Conservation (phyloP, 352 stramenopile genomes). For the Globisporangium heterothallicum region DNA sequence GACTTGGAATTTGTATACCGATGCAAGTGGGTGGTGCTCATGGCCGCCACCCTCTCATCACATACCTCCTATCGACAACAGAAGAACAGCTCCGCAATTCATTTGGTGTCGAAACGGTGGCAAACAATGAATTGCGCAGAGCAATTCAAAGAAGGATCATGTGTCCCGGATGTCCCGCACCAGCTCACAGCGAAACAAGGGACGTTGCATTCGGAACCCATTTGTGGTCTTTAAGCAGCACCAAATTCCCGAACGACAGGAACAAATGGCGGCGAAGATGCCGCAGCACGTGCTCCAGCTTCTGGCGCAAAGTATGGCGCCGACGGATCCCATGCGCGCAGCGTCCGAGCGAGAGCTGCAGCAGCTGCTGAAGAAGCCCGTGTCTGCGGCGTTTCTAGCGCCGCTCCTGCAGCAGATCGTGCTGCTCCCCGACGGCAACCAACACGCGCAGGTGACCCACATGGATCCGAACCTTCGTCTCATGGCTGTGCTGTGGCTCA, state of each 20-base stretch:
- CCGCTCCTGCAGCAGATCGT: constrained; percentile 44
- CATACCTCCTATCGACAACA: too few species aligned
- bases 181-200: background rate
- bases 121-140: constrained; percentile 1
- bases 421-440: constrained; percentile 26
- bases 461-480: constrained; percentile 53
- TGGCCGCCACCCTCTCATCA: background rate
- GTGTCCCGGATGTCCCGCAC: background rate
- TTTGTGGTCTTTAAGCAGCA: background rate
- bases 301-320: constrained; percentile 38
- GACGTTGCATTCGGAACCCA: background rate
- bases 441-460: constrained; percentile 18
- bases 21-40: constrained; percentile 46
- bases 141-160: background rate
- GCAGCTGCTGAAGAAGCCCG: constrained; percentile 30
- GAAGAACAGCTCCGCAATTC: too few species aligned
- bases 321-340: constrained; percentile 30
- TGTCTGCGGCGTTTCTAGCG: constrained; percentile 32
- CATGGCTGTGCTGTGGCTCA: constrained; percentile 71
- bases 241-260: background rate
- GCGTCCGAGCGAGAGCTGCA: constrained; percentile 55
- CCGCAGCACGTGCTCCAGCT: constrained; percentile 41
- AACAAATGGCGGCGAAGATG: constrained; percentile 15
- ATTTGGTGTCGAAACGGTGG: background rate
- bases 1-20: constrained; percentile 72